Evolutionary conservation across 2,329 filamentous ascomycete genomes (phyloP), one percentile per base, ranked within the genome.

Genomic region (Verruconis gallopava): DNA sequence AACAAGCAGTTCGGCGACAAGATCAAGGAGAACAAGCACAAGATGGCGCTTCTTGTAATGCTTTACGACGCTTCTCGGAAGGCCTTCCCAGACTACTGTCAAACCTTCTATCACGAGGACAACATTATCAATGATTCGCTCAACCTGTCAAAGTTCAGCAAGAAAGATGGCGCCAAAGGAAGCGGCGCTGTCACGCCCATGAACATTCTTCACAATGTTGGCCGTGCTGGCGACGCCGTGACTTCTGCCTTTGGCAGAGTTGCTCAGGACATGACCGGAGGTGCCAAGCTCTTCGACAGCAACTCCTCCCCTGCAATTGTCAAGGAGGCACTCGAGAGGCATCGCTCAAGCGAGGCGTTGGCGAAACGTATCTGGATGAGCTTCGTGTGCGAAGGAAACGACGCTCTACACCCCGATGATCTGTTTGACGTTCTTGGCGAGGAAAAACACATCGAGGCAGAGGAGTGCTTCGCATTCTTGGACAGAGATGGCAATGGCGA

Each of bases 291-390:
- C 17, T 93, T 96, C 66, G 94, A 95, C 60, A 81, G 85, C 12
- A 89, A 84, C 53, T 83, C 86, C 4, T 79, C 88, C 1, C 88
- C 95, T 58, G 91, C 85, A 0, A 77, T 96, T 38, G 85, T 96
- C 4, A 70, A 93, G 11, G 78, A 93, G 56, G 91, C 89, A 5
- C 69, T 96, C 21, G 88, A 95, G 61, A 89, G 85, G 64, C 77
- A 75, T 34, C 71, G 73, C 46, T 83, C 85, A 4, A 85, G 86
- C 0, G 88, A 96, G 58, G 91, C 91, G n/a, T 67, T 96, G 44
- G 88, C 85, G n/a, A 81, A 77, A 50, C 81, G 91, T 54, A 80
- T 96, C 48, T 96, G 91, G 91, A 93, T 95, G 85, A 95, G 88
- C 1, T 93, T 95, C 56, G 91, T 94, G 1, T 77, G 91, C 3